These are phyloP conservation scores for Aspergillus fijiensis DNA, from an alignment of 2,329 filamentous ascomycete genomes.

Conservation along the genomic window DNA sequence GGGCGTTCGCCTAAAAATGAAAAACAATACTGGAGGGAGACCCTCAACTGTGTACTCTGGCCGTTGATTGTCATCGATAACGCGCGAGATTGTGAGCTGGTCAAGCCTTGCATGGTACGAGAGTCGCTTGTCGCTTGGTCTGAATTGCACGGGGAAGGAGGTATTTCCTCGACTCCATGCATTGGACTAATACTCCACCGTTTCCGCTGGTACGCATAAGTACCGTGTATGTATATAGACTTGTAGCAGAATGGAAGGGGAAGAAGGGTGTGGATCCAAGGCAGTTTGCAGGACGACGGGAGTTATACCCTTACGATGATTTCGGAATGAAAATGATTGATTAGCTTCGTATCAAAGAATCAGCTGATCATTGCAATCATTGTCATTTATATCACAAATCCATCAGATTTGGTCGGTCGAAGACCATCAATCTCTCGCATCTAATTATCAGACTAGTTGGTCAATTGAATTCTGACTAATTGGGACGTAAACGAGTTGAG, in stretches of 20 bases:
- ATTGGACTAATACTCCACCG: not conserved
- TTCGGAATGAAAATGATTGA: not conserved
- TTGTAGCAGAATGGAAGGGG: not conserved
- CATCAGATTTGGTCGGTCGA: too few species aligned
- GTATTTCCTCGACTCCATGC: not conserved
- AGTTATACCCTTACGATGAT: not conserved
- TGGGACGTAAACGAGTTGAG: too few species aligned
- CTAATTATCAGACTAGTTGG: too few species aligned
- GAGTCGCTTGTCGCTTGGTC: not conserved
- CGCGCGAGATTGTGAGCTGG: not conserved
- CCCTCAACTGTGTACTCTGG: not conserved
- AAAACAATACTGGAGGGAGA: not conserved
- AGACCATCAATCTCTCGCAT: too few species aligned
- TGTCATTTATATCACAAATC: not conserved
- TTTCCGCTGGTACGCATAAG: not conserved
- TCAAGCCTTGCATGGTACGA: slow-evolving; percentile 1
- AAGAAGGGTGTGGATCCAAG: not conserved
- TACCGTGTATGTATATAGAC: not conserved
- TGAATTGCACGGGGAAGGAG: not conserved
- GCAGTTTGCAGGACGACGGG: not conserved
- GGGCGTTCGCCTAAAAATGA: not conserved
- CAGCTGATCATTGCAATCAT: not conserved
- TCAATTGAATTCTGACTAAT: too few species aligned
- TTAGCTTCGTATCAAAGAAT: not conserved
- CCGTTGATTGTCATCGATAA: not conserved